Percentiles rank a stretch among this genome's conserved stretches.
phyloP scores from a whole-genome alignment of 768 basidiomycete genomes.

The Cyclocybe cylindracea region DNA sequence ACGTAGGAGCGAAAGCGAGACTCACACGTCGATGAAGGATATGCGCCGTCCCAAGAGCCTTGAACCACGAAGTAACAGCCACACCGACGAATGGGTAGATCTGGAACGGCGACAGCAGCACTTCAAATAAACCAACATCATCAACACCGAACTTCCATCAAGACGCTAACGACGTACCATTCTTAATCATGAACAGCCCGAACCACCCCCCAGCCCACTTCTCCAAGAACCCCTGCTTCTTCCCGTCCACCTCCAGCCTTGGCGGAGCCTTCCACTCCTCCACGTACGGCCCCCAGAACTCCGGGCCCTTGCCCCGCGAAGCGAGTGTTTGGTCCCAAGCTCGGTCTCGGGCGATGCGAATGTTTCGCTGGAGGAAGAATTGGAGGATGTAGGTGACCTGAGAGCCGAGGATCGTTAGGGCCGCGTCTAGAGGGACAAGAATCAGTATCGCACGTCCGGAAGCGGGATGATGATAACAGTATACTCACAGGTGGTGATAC shows the following conservation, averaged over 20 bases:
- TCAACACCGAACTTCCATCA: neutral
- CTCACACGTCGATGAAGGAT: conserved; percentile 69
- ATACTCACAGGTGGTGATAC: conserved; percentile 65
- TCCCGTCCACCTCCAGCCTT: conserved; percentile 28
- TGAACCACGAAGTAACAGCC: conserved; percentile 60
- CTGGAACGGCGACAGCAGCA: conserved; percentile 59
- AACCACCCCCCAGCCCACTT: conserved; percentile 38
- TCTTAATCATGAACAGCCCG: conserved; percentile 44
- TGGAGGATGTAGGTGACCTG: conserved; percentile 76
- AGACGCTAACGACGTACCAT: conserved; percentile 32
- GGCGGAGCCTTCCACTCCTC: conserved; percentile 80
- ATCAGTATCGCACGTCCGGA: neutral
- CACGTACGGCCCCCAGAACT: conserved; percentile 84
- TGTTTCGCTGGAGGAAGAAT: conserved; percentile 85
- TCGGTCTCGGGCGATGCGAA: conserved; percentile 74
- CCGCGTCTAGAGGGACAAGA: conserved; percentile 54
- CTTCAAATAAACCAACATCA: conserved; percentile 28
- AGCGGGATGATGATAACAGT: neutral
- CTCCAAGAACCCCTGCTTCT: conserved; percentile 27
- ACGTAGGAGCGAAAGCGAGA: neutral
- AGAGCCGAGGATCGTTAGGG: conserved; percentile 68
- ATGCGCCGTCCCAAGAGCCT: conserved; percentile 66
- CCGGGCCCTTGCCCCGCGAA: conserved; percentile 78
- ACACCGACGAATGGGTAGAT: conserved; percentile 74
- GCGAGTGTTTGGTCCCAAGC: conserved; percentile 83